A percentile compares a stretch with the other conserved stretches of the same genome.
phyloP scores from a whole-genome alignment of 106 monocot genomes.

The Dendrobium chrysotoxum region DNA sequence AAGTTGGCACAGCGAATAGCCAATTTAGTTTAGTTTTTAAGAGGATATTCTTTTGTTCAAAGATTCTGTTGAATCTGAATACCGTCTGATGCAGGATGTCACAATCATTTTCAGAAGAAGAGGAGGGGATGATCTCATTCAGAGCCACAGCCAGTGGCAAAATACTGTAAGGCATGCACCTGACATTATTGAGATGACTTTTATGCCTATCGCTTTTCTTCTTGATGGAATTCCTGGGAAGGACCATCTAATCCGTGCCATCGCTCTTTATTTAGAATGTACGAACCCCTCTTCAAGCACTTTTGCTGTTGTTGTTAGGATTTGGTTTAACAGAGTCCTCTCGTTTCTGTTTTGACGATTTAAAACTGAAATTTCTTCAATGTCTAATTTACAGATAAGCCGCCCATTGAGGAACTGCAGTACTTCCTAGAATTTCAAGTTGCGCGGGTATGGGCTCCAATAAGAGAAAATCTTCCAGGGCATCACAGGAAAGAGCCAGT shows the following conservation, averaged over 20 bases:
- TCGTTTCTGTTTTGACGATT: not conserved
- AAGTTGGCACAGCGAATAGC: too few species aligned
- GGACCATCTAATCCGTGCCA: slow-evolving; percentile 71
- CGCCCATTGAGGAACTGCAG: slow-evolving; percentile 74
- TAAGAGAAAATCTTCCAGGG: slow-evolving; percentile 50
- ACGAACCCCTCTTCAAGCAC: slow-evolving; percentile 7
- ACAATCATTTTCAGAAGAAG: slow-evolving; percentile 89
- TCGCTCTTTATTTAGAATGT: slow-evolving; percentile 84
- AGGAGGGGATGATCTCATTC: slow-evolving; percentile 79
- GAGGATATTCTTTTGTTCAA: too few species aligned
- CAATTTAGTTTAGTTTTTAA: too few species aligned
- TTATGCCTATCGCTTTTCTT: slow-evolving; percentile 62
- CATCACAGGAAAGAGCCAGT: slow-evolving; percentile 80
- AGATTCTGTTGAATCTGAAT: not conserved
- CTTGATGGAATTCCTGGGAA: slow-evolving; percentile 71
- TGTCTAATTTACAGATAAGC: slow-evolving; percentile 52
- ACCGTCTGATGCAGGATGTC: slow-evolving; percentile 58
- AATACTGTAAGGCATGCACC: slow-evolving; percentile 58
- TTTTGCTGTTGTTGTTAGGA: not conserved
- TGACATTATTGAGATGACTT: slow-evolving; percentile 80
- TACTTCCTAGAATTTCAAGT: slow-evolving; percentile 89
- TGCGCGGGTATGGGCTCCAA: slow-evolving; percentile 69
- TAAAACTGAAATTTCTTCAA: not conserved
- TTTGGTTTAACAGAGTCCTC: not conserved
- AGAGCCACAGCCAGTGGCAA: slow-evolving; percentile 60